Percentiles rank a stretch among this genome's conserved stretches.
Conservation (phyloP, 129 eudicot species). For the Saussurea involucrata region DNA sequence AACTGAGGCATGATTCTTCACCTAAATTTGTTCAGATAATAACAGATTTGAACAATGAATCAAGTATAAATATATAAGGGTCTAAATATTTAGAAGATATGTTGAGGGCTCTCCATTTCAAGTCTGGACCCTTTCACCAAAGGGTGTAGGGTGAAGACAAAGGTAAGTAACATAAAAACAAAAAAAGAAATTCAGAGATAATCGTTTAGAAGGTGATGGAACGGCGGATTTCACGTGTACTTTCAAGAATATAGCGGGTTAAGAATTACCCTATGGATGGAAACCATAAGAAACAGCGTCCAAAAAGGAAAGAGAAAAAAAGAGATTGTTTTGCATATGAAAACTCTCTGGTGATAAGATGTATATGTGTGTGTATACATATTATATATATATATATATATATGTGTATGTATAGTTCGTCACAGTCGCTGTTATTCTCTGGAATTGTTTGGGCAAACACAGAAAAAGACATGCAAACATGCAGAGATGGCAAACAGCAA, state of each 20-base stretch:
- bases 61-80: neutral
- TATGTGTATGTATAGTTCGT: conserved; percentile 26
- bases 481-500: conserved; percentile 52
- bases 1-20: conserved; percentile 48
- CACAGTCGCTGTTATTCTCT: conserved; percentile 47
- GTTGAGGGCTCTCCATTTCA: neutral
- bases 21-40: conserved; percentile 8
- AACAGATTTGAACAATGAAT: neutral
- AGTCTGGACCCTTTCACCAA: neutral
- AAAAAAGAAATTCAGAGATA: conserved; percentile 19
- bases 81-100: neutral
- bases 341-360: conserved; percentile 31
- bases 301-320: conserved; percentile 31
- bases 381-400: neutral
- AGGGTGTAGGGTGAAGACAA: conserved; percentile 21
- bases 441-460: conserved; percentile 38
- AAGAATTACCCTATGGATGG: neutral
- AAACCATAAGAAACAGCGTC: conserved; percentile 3
- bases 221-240: conserved; percentile 38
- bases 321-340: conserved; percentile 26
- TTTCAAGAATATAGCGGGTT: conserved; percentile 21
- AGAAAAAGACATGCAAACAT: conserved; percentile 49
- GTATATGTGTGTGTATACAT: neutral
- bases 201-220: conserved; percentile 25
- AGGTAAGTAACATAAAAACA: conserved; percentile 15